These are phyloP conservation scores for Venturia effusa DNA, from an alignment of 2,329 filamentous ascomycete species.

Conservation along the genomic window DNA sequence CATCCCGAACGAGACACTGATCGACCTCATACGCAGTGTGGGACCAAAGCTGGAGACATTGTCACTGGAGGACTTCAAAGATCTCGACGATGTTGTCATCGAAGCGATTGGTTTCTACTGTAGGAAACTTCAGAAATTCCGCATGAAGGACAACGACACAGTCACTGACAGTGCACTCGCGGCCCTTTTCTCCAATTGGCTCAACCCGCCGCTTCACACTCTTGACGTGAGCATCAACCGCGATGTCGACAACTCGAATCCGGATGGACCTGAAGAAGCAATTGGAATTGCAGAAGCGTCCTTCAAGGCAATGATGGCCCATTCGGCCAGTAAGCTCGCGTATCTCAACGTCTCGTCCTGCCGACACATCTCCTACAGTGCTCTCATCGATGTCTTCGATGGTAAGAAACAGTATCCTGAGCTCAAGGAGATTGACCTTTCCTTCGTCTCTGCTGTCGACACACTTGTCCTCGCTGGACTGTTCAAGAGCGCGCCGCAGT, in stretches of 20 bases:
- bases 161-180: constrained; percentile 68
- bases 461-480: constrained; percentile 54
- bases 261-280: constrained; percentile 47
- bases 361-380: constrained; percentile 62
- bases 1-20: constrained; percentile 46
- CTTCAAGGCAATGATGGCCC: constrained; percentile 72
- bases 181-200: constrained; percentile 64
- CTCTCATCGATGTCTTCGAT: constrained; percentile 66
- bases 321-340: constrained; percentile 59
- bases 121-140: constrained; percentile 59
- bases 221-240: constrained; percentile 71
- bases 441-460: constrained; percentile 60
- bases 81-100: constrained; percentile 59
- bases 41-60: constrained; percentile 64
- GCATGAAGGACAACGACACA: constrained; percentile 64
- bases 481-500: constrained; percentile 51
- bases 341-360: constrained; percentile 72
- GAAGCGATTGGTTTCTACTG: constrained; percentile 61
- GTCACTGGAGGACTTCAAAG: constrained; percentile 58
- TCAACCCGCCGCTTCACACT: constrained; percentile 57
- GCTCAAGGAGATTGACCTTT: constrained; percentile 63
- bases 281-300: constrained; percentile 66
- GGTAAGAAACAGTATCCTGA: constrained; percentile 50
- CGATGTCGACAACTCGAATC: constrained; percentile 59
- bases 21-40: constrained; percentile 49